These are phyloP conservation scores for Pneumocystis sp. DNA, from an alignment of 1,139 yeast genomes.

Conservation along the genomic window DNA sequence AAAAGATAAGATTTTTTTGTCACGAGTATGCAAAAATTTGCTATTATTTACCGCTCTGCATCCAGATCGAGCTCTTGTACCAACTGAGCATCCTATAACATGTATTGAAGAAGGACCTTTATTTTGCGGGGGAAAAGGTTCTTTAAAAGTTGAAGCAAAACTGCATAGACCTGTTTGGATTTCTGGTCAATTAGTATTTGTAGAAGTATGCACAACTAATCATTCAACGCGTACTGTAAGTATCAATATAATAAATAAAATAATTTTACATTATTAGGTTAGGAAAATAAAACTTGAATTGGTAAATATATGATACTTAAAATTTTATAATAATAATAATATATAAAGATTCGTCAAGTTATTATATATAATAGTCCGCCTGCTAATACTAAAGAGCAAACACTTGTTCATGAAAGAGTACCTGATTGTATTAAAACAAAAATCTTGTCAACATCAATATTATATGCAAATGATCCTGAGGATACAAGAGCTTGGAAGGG, in stretches of 20 bases:
- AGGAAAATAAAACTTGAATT: background rate
- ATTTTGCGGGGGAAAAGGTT: conserved; percentile 9
- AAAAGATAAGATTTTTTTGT: conserved; percentile 7
- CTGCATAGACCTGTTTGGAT: conserved; percentile 10
- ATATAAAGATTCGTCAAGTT: conserved; percentile 5
- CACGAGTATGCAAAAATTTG: conserved; percentile 4
- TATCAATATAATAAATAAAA: background rate
- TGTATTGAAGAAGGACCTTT: conserved; percentile 6
- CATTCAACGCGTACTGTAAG: conserved; percentile 7
- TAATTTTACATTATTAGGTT: background rate
- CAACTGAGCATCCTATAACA: conserved; percentile 7
- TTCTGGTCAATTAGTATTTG: conserved; percentile 9
- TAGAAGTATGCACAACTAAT: conserved; percentile 9
- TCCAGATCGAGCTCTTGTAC: conserved; percentile 9
- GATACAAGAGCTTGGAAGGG: conserved; percentile 7
- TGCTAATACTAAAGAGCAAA: conserved; percentile 9
- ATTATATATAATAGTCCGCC: conserved; percentile 8
- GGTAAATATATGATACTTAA: background rate
- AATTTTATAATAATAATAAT: background rate
- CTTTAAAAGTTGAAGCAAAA: conserved; percentile 9
- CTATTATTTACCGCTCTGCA: conserved; percentile 6
- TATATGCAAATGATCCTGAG: background rate
- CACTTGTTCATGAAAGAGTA: conserved; percentile 4
- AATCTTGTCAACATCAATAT: conserved; percentile 4
- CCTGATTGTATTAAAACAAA: conserved; percentile 8